Evolutionary conservation across 805 yeast species (phyloP), one percentile per base, ranked within the genome.

Genomic region (Yarrowia divulgata): DNA sequence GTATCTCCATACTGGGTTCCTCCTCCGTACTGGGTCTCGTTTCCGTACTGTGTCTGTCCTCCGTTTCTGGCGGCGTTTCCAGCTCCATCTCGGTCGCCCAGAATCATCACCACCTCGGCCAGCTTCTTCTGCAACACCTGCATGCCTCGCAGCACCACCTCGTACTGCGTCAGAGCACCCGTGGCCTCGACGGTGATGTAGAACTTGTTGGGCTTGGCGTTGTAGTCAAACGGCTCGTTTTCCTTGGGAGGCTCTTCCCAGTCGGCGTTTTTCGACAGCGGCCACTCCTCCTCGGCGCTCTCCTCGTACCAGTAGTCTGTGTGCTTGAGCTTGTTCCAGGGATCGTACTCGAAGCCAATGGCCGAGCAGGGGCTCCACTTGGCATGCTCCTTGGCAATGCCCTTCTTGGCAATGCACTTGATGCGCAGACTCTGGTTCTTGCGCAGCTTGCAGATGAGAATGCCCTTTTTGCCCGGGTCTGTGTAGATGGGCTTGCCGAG

Each of bases 341-440:
- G 99, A 76, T 94, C 99, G 77, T 94, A 94, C 79, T 94, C 99
- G 75, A 94, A 94, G 19, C 97, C 98, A 69, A 94, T 86, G 29
- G 98, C 98, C 0, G 98, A 85, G 73, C 97, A 90, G 13, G 99
- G 98, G 8, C 95, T 89, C 99, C 99, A 95, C 77, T 95, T 95
- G 63, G 99, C 97, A 77, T 95, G 99, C 78, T 95, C 99, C 78
- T 93, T 93, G 63, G 97, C 91, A 70, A 93, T 93, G 54, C 98
- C 99, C 82, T 95, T 95, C 80, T 95, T 95, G 69, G 99, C 99
- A 72, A 95, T 90, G 80, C 99, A 95, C 73, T 89, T 88, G 71
- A 95, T 81, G 73, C 89, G 86, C 74, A 95, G 83, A 77, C 94
- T 97, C 81, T 95, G 99, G 75, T 93, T 94, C 77, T 90, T 90